A percentile compares a stretch with the other conserved stretches of the same genome.
Conservation (phyloP, 2,329 filamentous ascomycete species). For the Neonectria neomacrospora region DNA sequence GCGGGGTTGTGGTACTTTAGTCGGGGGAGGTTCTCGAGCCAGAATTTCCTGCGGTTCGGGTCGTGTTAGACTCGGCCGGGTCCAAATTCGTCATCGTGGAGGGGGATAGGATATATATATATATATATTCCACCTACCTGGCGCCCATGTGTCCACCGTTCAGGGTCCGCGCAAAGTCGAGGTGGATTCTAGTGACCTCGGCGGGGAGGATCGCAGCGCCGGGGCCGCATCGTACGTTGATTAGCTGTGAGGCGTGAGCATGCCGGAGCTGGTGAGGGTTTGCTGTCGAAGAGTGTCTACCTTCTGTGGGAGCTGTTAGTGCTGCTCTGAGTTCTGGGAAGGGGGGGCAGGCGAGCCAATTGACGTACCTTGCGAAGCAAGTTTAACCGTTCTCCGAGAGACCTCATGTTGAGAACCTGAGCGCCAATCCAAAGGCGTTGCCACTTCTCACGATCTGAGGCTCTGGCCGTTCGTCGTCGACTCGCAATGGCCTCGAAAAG, state of each 20-base stretch:
- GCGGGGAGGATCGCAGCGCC: conserved; percentile 85
- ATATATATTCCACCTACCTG: conserved; percentile 63
- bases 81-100: not conserved
- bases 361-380: conserved; percentile 75
- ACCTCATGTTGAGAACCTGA: conserved; percentile 49
- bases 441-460: conserved; percentile 26
- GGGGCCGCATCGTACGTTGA: conserved; percentile 80
- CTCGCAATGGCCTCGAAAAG: conserved; percentile 43
- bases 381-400: conserved; percentile 76
- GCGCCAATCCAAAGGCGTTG: conserved; percentile 33
- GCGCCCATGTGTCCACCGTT: conserved; percentile 78
- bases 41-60: conserved; percentile 79
- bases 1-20: conserved; percentile 95
- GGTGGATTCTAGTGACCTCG: conserved; percentile 78
- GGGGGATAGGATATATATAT: too few species aligned
- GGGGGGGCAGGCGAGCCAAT: conserved; percentile 2
- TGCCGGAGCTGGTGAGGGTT: conserved; percentile 33
- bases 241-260: conserved; percentile 64
- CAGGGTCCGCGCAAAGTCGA: conserved; percentile 74
- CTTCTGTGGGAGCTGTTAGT: conserved; percentile 52
- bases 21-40: conserved; percentile 81
- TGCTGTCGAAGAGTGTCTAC: conserved; percentile 48
- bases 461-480: conserved; percentile 22
- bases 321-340: not conserved
- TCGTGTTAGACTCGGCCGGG: conserved; percentile 19